phyloP scores from a whole-genome alignment of 257 asterid genomes.

The Solanum gandarillasii region DNA sequence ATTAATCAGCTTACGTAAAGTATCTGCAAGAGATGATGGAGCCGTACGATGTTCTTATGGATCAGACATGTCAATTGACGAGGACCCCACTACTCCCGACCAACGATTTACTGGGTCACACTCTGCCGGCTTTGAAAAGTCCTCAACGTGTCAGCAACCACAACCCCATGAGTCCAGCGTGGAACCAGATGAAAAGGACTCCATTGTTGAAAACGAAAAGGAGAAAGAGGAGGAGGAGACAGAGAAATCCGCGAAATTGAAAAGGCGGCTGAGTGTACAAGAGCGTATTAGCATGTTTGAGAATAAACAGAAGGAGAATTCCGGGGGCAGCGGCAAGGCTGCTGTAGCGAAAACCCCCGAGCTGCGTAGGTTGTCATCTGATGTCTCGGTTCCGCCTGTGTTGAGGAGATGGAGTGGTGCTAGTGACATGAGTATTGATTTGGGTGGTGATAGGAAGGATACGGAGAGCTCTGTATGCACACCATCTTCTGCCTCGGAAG shows the following conservation, averaged over 20 bases:
- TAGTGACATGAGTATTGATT: conserved; percentile 76
- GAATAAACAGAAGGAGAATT: conserved; percentile 79
- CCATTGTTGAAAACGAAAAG: neutral
- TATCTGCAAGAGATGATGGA: conserved; percentile 27
- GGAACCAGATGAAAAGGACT: conserved; percentile 8
- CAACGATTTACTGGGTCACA: neutral
- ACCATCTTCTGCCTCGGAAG: conserved; percentile 25
- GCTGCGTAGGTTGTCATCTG: conserved; percentile 68
- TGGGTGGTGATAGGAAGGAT: conserved; percentile 69
- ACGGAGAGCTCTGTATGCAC: conserved; percentile 45
- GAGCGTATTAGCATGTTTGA: conserved; percentile 81
- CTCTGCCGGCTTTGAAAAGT: conserved; percentile 7
- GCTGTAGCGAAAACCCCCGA: conserved; percentile 49
- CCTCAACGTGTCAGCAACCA: conserved; percentile 7
- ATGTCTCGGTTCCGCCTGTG: conserved; percentile 39
- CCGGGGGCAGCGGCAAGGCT: conserved; percentile 54
- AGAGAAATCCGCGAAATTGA: conserved; percentile 27
- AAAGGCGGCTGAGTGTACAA: conserved; percentile 81
- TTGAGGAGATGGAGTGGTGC: conserved; percentile 90
- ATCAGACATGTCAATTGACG: conserved; percentile 41
- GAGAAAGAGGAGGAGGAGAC: neutral
- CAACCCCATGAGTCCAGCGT: conserved; percentile 13
- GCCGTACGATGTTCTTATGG: conserved; percentile 50
- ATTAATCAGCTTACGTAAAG: conserved; percentile 42
- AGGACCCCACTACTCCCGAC: conserved; percentile 27